Base-by-base conservation (phyloP, 371 early-diverging fungal genomes). In the Smittium culicis region DNA sequence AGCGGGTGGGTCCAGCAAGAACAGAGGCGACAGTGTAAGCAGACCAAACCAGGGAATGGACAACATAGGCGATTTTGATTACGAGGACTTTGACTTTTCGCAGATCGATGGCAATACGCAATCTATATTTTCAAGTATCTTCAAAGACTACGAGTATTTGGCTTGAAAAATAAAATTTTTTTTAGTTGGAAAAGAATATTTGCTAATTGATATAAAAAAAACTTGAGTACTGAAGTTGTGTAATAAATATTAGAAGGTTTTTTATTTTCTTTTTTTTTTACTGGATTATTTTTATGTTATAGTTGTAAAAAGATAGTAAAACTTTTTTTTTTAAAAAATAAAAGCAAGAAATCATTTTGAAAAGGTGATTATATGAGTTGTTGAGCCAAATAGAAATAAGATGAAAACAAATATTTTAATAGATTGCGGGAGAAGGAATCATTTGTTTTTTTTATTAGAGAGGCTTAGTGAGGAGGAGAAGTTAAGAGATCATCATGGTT, bases 121-220 rank as follows among this genome's bases (percentile, higher is more conserved):
- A 11, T 11, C 57, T 11, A 57, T 27, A 57, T 27, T 57, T 57
- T 57, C 57, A 3, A 57, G 57, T 25, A 27, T 57, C 25, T 57
- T 57, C 27, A 57, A 57, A 25, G 57, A 57, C 27, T 57, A 57
- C 25, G 57, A 57, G 27, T 57, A 57, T 57, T 57, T 57, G 25
- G 57, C 57, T 20, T 57, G 27, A 25, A n/a, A n/a, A n/a, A n/a
- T n/a, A n/a, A n/a, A n/a, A n/a, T n/a, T n/a, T n/a, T n/a, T n/a
- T n/a, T n/a, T n/a, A n/a, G n/a, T n/a, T n/a, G n/a, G n/a, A n/a
- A n/a, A n/a, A n/a, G n/a, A n/a, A n/a, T n/a, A n/a, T n/a, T n/a
- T n/a, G n/a, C 45, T 45, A 45, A 45, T 45, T 45, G 45, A 45
- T 11, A 45, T 45, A 20, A 45, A 45, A 45, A 45, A 45, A 11